Percentiles rank a stretch among this genome's conserved stretches.
Conservation (phyloP, 495 filamentous ascomycete species). For the Parmelia sp. region DNA sequence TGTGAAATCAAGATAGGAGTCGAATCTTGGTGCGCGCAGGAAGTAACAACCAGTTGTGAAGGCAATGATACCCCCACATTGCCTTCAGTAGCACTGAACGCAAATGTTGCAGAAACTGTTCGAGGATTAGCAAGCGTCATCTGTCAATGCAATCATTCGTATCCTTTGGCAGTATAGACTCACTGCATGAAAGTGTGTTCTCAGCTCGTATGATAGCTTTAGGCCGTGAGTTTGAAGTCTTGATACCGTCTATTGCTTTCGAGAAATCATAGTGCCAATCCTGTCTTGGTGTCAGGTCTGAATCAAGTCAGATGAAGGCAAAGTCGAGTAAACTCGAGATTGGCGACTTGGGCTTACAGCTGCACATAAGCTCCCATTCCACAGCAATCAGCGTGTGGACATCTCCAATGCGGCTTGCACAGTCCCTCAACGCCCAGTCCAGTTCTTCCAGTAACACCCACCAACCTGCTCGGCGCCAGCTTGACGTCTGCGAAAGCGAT, state of each 20-base stretch:
- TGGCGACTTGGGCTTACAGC: slow-evolving; percentile 44
- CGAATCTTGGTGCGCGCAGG: slow-evolving; percentile 56
- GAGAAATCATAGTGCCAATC: slow-evolving; percentile 71
- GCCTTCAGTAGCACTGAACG: slow-evolving; percentile 67
- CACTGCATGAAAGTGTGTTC: slow-evolving; percentile 63
- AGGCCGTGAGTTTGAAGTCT: slow-evolving; percentile 49
- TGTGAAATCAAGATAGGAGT: slow-evolving; percentile 58
- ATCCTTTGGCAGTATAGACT: slow-evolving; percentile 24
- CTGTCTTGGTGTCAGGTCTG: slow-evolving; percentile 54
- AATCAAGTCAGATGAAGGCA: slow-evolving; percentile 17
- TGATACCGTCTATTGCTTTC: slow-evolving; percentile 54
- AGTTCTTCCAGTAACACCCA: slow-evolving; percentile 62
- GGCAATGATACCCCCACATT: slow-evolving; percentile 74
- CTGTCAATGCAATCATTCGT: not conserved
- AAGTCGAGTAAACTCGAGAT: not conserved
- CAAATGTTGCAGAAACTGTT: slow-evolving; percentile 59
- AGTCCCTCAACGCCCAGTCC: slow-evolving; percentile 66
- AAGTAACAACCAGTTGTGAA: slow-evolving; percentile 68
- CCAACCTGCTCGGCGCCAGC: slow-evolving; percentile 77
- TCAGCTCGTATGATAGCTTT: slow-evolving; percentile 58
- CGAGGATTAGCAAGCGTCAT: not conserved
- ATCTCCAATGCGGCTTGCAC: slow-evolving; percentile 58
- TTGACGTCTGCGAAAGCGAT: slow-evolving; percentile 65
- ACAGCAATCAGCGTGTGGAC: slow-evolving; percentile 62
- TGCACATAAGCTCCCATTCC: slow-evolving; percentile 77